phyloP scores from a whole-genome alignment of 2,329 filamentous ascomycete genomes.

The Penicillium brasilianum region DNA sequence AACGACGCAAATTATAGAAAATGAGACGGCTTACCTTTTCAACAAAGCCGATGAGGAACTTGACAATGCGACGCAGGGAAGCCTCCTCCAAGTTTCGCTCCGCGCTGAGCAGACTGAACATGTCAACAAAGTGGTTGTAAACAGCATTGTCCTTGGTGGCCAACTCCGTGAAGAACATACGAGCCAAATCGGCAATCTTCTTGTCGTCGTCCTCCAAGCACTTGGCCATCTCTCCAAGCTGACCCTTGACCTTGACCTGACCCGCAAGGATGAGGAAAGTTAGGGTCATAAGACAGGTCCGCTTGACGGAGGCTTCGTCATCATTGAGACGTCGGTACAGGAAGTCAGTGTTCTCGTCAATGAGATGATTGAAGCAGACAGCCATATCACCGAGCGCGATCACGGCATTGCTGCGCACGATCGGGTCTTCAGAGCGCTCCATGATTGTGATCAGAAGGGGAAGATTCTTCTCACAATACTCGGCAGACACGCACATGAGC shows the following conservation, averaged over 20 bases:
- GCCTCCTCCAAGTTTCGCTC: constrained; percentile 83
- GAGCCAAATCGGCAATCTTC: constrained; percentile 86
- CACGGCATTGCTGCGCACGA: constrained; percentile 92
- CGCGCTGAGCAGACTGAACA: constrained; percentile 91
- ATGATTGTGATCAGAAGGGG: constrained; percentile 96
- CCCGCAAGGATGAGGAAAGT: constrained; percentile 97
- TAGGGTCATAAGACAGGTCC: constrained; percentile 96
- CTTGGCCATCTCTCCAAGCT: constrained; percentile 98
- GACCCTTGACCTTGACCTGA: constrained; percentile 98
- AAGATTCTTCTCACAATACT: constrained; percentile 94
- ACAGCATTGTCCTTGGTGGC: constrained; percentile 98
- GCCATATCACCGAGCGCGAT: constrained; percentile 99
- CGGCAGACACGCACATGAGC: constrained; percentile 96
- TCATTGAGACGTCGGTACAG: constrained; percentile 93
- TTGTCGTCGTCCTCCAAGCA: constrained; percentile 97
- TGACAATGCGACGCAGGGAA: constrained; percentile 81
- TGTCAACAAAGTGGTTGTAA: constrained; percentile 99
- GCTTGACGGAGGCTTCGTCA: constrained; percentile 84
- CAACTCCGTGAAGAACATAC: constrained; percentile 98
- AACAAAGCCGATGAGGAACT: constrained; percentile 92
- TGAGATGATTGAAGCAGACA: constrained; percentile 98
- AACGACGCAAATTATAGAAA: neutral
- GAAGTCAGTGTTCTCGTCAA: constrained; percentile 99
- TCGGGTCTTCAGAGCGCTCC: constrained; percentile 89
- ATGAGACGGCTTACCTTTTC: constrained; percentile 74